phyloP scores from a whole-genome alignment of 306 rosid genomes.

The Sindora glabra region DNA sequence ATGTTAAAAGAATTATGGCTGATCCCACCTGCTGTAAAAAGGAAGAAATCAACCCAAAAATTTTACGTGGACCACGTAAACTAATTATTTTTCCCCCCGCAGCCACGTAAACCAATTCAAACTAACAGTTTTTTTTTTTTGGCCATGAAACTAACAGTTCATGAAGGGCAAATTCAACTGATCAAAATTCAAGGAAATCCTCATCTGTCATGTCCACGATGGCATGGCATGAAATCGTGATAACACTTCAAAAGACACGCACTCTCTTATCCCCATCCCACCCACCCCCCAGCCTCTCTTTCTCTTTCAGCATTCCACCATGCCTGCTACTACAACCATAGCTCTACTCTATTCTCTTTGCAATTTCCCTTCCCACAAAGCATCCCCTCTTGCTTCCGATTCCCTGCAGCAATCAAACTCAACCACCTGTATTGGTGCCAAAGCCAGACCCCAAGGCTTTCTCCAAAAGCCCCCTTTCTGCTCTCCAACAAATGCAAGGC shows the following conservation, averaged over 20 bases:
- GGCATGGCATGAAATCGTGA: background rate
- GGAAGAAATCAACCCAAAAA: no score
- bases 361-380: conserved; percentile 32
- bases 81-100: no score
- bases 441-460: conserved; percentile 50
- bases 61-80: no score
- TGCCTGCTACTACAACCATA: conserved; percentile 34
- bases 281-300: background rate
- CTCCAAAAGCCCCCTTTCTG: conserved; percentile 73
- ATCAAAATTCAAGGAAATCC: conserved; percentile 16
- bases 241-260: background rate
- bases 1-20: no score
- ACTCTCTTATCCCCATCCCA: background rate
- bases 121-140: no score
- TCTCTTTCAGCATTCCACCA: conserved; percentile 3
- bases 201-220: conserved; percentile 19
- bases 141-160: conserved; percentile 17
- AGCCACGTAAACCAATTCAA: background rate
- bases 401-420: conserved; percentile 23
- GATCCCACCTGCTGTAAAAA: no score
- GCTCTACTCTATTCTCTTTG: conserved; percentile 53
- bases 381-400: conserved; percentile 26
- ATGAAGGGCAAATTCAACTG: conserved; percentile 17
- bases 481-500: conserved; percentile 38
- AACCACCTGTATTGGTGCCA: conserved; percentile 27